These are phyloP conservation scores for Yarrowia yakushimensis DNA, from an alignment of 805 yeast genomes.

Conservation along the genomic window DNA sequence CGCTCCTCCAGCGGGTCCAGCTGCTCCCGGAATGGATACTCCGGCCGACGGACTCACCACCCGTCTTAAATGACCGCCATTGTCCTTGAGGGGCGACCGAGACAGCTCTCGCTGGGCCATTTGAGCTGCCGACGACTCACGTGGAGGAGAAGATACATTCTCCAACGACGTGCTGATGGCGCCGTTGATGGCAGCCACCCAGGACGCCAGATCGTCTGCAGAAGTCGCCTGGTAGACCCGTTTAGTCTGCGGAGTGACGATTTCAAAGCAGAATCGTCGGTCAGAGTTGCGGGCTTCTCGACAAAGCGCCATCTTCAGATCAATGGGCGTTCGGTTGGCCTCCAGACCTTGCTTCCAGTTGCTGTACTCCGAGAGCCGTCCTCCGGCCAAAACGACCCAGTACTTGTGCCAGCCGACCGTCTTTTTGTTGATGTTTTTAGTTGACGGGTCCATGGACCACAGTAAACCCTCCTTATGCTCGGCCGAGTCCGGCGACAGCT, in stretches of 20 bases:
- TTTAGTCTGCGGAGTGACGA: slow-evolving; percentile 66
- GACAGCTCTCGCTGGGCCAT: slow-evolving; percentile 6
- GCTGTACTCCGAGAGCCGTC: slow-evolving; percentile 63
- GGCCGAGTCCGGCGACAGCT: slow-evolving; percentile 11
- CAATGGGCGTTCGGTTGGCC: slow-evolving; percentile 63
- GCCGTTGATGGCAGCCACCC: slow-evolving; percentile 62
- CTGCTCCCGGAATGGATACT: not conserved
- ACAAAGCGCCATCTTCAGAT: slow-evolving; percentile 63
- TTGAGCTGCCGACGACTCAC: not conserved
- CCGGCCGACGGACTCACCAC: slow-evolving; percentile 9
- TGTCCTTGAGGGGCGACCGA: slow-evolving; percentile 6
- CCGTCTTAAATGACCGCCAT: not conserved
- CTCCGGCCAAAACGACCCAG: slow-evolving; percentile 74
- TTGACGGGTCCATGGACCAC: slow-evolving; percentile 42
- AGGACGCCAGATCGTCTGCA: slow-evolving; percentile 60
- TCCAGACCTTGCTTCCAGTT: slow-evolving; percentile 74
- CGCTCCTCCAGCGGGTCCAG: not conserved
- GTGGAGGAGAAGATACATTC: slow-evolving; percentile 9
- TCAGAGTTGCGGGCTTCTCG: slow-evolving; percentile 44
- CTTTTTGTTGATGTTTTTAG: slow-evolving; percentile 39
- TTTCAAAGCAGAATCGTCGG: slow-evolving; percentile 63
- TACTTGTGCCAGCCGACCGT: slow-evolving; percentile 72
- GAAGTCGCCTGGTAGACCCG: slow-evolving; percentile 72
- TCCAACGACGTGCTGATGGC: slow-evolving; percentile 49
- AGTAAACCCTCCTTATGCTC: slow-evolving; percentile 42